Evolutionary conservation across 2,329 filamentous ascomycete species (phyloP).

Genomic region (Bimuria novae-zelandiae): DNA sequence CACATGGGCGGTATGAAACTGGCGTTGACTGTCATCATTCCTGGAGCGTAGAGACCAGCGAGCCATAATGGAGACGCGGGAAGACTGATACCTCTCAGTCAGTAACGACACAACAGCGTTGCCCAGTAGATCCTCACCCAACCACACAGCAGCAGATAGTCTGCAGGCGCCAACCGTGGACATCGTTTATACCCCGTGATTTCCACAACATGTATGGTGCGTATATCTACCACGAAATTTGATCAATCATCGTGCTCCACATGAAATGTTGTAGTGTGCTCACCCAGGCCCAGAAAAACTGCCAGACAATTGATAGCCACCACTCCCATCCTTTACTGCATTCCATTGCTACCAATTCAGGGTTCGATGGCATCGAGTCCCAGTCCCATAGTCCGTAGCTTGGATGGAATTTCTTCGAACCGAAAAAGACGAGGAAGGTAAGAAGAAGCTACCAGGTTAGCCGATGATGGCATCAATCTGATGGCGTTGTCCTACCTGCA

Average conservation of each 20-base stretch:
- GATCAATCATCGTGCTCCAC: not conserved
- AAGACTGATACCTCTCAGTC: constrained; percentile 24
- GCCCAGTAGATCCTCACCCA: constrained; percentile 25
- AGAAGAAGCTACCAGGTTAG: constrained; percentile 25
- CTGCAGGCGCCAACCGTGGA: constrained; percentile 39
- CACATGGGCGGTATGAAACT: constrained; percentile 34
- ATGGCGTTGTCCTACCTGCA: constrained; percentile 36
- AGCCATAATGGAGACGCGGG: constrained; percentile 42
- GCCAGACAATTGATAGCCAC: constrained; percentile 44
- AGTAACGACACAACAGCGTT: not conserved
- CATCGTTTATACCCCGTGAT: constrained; percentile 38
- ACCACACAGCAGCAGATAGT: constrained; percentile 41
- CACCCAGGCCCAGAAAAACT: constrained; percentile 41
- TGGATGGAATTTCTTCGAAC: constrained; percentile 40
- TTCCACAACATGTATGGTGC: constrained; percentile 43
- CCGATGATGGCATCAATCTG: not conserved
- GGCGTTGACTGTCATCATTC: constrained; percentile 31
- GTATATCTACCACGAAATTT: constrained; percentile 23
- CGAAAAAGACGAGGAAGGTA: constrained; percentile 38
- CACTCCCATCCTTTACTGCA: constrained; percentile 44
- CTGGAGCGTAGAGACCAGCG: constrained; percentile 36
- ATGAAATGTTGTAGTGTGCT: not conserved
- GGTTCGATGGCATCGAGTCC: constrained; percentile 28
- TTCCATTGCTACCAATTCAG: constrained; percentile 25
- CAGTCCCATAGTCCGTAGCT: constrained; percentile 39